These are phyloP conservation scores for Fusarium metavorans DNA, from an alignment of 2,329 filamentous ascomycete species.

Conservation along the genomic window DNA sequence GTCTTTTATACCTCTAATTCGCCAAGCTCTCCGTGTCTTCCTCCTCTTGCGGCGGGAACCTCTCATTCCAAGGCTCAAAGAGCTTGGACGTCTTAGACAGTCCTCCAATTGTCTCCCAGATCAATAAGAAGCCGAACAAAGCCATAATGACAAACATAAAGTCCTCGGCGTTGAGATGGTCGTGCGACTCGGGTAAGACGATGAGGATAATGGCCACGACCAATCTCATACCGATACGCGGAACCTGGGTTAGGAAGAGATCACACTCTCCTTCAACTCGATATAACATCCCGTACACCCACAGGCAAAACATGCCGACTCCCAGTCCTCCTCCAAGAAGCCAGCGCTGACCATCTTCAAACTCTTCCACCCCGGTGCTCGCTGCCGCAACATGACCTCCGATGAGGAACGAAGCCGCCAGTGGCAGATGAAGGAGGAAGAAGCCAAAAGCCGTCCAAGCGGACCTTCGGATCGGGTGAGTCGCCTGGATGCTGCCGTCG, in stretches of 20 bases:
- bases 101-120: conserved; percentile 59
- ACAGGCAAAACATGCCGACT: conserved; percentile 59
- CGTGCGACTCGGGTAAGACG: conserved; percentile 52
- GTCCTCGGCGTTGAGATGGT: conserved; percentile 46
- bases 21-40: conserved; percentile 34
- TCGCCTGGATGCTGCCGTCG: conserved; percentile 57
- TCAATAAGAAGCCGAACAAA: conserved; percentile 54
- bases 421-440: conserved; percentile 58
- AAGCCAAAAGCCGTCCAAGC: conserved; percentile 59
- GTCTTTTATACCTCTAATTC: not conserved
- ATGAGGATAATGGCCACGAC: conserved; percentile 48
- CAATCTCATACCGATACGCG: conserved; percentile 52
- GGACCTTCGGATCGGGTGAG: conserved; percentile 59
- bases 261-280: conserved; percentile 51
- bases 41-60: conserved; percentile 44
- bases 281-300: conserved; percentile 57
- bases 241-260: conserved; percentile 50
- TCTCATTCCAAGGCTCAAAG: conserved; percentile 51
- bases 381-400: conserved; percentile 60
- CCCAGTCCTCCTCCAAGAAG: conserved; percentile 60
- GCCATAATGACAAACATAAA: conserved; percentile 58
- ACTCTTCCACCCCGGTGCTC: conserved; percentile 52
- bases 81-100: conserved; percentile 45
- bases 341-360: conserved; percentile 59
- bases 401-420: conserved; percentile 59